These are phyloP conservation scores for Isabelozyma heimii DNA, from an alignment of 805 yeast species.

Conservation along the genomic window DNA sequence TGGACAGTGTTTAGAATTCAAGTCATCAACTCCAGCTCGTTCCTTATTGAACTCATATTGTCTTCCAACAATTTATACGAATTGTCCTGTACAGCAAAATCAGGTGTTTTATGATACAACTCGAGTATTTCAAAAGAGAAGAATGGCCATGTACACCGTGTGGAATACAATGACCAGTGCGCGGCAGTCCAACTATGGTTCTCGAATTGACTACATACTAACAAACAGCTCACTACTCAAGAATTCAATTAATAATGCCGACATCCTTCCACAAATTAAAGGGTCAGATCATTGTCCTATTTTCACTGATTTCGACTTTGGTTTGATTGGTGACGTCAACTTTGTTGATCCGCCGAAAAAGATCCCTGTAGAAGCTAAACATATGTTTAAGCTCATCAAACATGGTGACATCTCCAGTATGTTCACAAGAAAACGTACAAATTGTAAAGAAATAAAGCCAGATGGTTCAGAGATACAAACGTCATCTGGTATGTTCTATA, in stretches of 20 bases:
- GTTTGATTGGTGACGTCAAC: background rate
- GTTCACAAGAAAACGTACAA: constrained; percentile 12
- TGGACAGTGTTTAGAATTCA: constrained; percentile 33
- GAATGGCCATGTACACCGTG: constrained; percentile 74
- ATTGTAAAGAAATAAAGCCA: background rate
- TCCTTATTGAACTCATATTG: constrained; percentile 23
- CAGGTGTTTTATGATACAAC: constrained; percentile 56
- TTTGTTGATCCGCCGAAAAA: background rate
- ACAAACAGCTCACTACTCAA: constrained; percentile 38
- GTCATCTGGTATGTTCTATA: constrained; percentile 7
- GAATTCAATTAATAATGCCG: constrained; percentile 33
- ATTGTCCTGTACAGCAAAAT: background rate
- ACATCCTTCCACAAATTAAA: constrained; percentile 64
- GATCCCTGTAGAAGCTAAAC: constrained; percentile 54
- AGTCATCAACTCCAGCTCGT: constrained; percentile 26
- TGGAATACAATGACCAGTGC: constrained; percentile 84
- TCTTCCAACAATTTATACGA: background rate
- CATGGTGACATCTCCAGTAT: constrained; percentile 32
- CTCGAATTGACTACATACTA: constrained; percentile 79
- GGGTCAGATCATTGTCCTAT: constrained; percentile 98
- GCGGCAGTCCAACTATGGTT: constrained; percentile 81
- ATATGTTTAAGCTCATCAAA: constrained; percentile 38
- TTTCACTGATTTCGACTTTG: constrained; percentile 57
- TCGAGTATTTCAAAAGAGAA: constrained; percentile 53
- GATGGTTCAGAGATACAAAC: background rate